Base-by-base conservation (phyloP, 2,329 filamentous ascomycete species). In the Talaromyces sp. region DNA sequence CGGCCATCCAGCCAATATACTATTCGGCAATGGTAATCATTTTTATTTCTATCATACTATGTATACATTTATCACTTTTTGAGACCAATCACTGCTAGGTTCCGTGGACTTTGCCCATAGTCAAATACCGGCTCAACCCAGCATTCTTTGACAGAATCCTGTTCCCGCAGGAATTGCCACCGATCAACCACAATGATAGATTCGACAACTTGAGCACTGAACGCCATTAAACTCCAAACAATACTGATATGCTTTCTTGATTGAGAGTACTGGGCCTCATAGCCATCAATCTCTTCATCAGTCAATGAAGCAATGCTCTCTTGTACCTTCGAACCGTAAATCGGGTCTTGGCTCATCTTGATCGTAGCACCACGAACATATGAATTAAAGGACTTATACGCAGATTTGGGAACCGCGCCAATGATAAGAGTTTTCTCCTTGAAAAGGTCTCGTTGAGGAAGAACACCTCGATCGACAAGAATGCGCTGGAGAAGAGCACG, bases 121-220 rank as follows among this genome's bases (percentile, higher is more conserved):
- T 96, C 91, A 76, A 97, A 97, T 4, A 97, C 91, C 0, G 89
- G 81, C 76, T 97, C 91, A 4, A 96, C 92, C 94, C 94, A 99
- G 54, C 86, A 88, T 58, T 88, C 82, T 59, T 82, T 77, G 41
- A 91, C 86, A 4, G 87, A 76, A 37, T 87, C 82, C 43, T 96
- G 89, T 75, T 99, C 93, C 52, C 79, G 82, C 61, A 99, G 77
- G 75, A 87, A 99, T 56, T 89, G 77, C 89, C 91, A 99, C 40
- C 94, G 82, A 77, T 99, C 94, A 41, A 88, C 85, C 45, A 96
- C 91, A 64, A 99, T 93, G 54, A 95, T 78, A 29, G 91, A 90
- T 77, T 99, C 94, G 2, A 95, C 86, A 3, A 96, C 88, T 16
- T 85, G 85, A 3, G 93, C 92, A 70, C 91, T 95, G 65, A 96